Evolutionary conservation across 1,139 yeast genomes (phyloP), one percentile per base, ranked within the genome.

Genomic region (Spencermartinsiella ligniputridi): DNA sequence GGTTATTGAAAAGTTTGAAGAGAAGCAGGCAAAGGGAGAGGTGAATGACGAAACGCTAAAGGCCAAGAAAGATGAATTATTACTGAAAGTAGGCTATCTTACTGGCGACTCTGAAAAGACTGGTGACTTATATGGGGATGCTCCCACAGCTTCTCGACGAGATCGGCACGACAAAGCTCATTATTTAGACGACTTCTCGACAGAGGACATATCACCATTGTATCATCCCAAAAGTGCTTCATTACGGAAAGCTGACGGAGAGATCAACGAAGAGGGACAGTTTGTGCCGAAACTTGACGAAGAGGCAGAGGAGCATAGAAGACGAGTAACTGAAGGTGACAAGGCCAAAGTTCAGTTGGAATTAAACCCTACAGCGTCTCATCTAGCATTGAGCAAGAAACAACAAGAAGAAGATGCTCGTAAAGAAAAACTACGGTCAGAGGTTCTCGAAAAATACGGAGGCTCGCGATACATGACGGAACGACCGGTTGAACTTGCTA

Each of bases 191-290:
- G 71, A 70, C 34, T 67, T 75, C 24, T 29, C 35, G n/a, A 16
- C 15, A 19, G 40, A 61, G 12, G 63, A 64, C 18, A 55, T 52
- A 34, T 48, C 56, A 1, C 50, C 54, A 11, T 51, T 54, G 13
- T 78, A 76, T 55, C 78, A 80, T 53, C 85, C 87, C 1, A 79
- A 78, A 52, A 72, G 81, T 2, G 62, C 84, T 42, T n/a, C n/a
- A n/a, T 69, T 74, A 3, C 66, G 11, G 6, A 15, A 9, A 5
- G 32, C 75, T 33, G 67, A 72, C 47, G 42, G 49, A 2, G 61
- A 55, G 16, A 62, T 66, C 15, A 66, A 67, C n/a, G 81, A 79
- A 2, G 68, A 71, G 39, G 73, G 75, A 18, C 74, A 74, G 45
- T 83, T 81, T 61, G 81, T 78, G 1, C 69, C 75, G 27, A 69